Evolutionary conservation across 192 early-diverging fungal species (phyloP), one percentile per base, ranked within the genome.

Genomic region (Globomyces pollinis-pini): DNA sequence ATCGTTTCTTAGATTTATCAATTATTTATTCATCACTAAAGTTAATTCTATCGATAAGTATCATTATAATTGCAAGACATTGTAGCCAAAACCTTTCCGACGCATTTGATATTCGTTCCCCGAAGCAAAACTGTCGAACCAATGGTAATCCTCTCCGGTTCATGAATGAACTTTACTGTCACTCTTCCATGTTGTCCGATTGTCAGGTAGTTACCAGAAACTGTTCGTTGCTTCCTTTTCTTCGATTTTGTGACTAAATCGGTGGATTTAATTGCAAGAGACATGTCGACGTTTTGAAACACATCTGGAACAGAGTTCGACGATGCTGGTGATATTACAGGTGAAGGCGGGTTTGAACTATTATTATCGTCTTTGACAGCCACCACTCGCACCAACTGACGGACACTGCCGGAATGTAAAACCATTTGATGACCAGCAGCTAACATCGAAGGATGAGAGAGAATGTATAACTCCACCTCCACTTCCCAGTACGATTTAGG

Each of bases 21-120:
- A n/a, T n/a, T n/a, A n/a, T n/a, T n/a, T n/a, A n/a, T n/a, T n/a
- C n/a, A n/a, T n/a, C n/a, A n/a, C n/a, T n/a, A n/a, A n/a, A n/a
- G n/a, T n/a, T n/a, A n/a, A n/a, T n/a, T n/a, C n/a, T n/a, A n/a
- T n/a, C n/a, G n/a, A n/a, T n/a, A n/a, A n/a, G n/a, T n/a, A n/a
- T n/a, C n/a, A n/a, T n/a, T n/a, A n/a, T n/a, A n/a, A n/a, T n/a
- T n/a, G n/a, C n/a, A n/a, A n/a, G n/a, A n/a, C n/a, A n/a, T n/a
- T n/a, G n/a, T n/a, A n/a, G n/a, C n/a, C n/a, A 78, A 68, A 8
- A 89, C 73, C 55, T 78, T 79, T 11, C 87, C 87, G 0, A 89
- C 68, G 53, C 87, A 87, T 60, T 86, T 89, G 28, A 80, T 72
- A 18, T 71, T 58, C 54, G 80, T 70, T 45, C 78, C 76, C 38